These are phyloP conservation scores for Dorcoceras hygrometricum DNA, from an alignment of 257 asterid species.

Conservation along the genomic window DNA sequence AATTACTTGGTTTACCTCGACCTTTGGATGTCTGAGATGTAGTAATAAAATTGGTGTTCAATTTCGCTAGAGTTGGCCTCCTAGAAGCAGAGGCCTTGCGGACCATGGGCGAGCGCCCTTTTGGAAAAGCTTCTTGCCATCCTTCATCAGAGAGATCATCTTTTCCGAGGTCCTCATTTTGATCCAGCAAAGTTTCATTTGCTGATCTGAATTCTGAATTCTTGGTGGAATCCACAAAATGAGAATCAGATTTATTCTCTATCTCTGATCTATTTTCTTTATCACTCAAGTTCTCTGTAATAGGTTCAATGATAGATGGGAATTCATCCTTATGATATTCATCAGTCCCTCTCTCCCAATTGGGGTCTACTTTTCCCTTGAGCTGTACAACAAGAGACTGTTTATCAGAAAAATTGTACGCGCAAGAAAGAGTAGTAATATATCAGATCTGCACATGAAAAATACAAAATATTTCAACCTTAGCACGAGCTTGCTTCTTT, in stretches of 20 bases:
- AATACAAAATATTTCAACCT: constrained; percentile 37
- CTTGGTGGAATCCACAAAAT: constrained; percentile 34
- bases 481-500: constrained; percentile 81
- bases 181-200: constrained; percentile 36
- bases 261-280: constrained; percentile 52
- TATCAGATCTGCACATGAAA: not conserved
- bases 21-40: constrained; percentile 45
- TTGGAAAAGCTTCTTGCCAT: constrained; percentile 91
- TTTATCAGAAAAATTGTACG: constrained; percentile 22
- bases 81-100: constrained; percentile 65
- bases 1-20: constrained; percentile 50
- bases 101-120: constrained; percentile 55
- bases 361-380: constrained; percentile 66
- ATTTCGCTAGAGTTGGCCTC: constrained; percentile 69
- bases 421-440: constrained; percentile 1
- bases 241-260: constrained; percentile 45
- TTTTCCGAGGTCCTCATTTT: constrained; percentile 37
- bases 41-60: constrained; percentile 65
- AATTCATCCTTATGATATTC: constrained; percentile 49
- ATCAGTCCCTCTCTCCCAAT: constrained; percentile 43
- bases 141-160: constrained; percentile 71
- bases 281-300: constrained; percentile 56
- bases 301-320: constrained; percentile 38
- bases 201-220: constrained; percentile 25
- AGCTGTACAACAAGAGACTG: constrained; percentile 41